A percentile compares a stretch with the other conserved stretches of the same genome.
phyloP scores from a whole-genome alignment of 2,329 filamentous ascomycete genomes.

The Sclerotinia minor region DNA sequence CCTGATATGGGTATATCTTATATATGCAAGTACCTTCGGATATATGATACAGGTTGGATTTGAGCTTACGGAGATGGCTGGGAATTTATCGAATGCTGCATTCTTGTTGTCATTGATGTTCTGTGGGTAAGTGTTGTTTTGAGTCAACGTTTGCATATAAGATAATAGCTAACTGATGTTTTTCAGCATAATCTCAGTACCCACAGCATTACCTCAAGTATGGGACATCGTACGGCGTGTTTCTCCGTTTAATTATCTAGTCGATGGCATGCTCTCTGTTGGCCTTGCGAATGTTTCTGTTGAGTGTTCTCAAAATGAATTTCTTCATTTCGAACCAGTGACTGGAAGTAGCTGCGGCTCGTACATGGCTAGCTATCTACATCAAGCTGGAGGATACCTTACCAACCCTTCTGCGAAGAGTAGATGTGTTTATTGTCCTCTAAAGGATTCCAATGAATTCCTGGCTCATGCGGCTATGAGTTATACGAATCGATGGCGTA shows the following conservation, averaged over 20 bases:
- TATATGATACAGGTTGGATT: constrained; percentile 75
- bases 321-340: constrained; percentile 46
- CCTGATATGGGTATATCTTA: constrained; percentile 70
- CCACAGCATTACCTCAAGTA: constrained; percentile 65
- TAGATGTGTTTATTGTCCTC: constrained; percentile 62
- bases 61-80: constrained; percentile 71
- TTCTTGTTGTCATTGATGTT: constrained; percentile 75
- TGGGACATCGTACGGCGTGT: constrained; percentile 85
- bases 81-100: constrained; percentile 72
- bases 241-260: constrained; percentile 80
- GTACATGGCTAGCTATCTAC: constrained; percentile 57
- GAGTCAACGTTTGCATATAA: not conserved
- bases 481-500: constrained; percentile 66
- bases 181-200: constrained; percentile 64
- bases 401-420: constrained; percentile 59
- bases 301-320: constrained; percentile 58
- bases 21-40: constrained; percentile 81
- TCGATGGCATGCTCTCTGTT: constrained; percentile 68
- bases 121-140: constrained; percentile 46
- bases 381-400: constrained; percentile 46
- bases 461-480: constrained; percentile 58
- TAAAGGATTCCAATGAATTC: constrained; percentile 58
- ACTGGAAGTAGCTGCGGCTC: constrained; percentile 57
- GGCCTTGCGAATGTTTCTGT: constrained; percentile 68
- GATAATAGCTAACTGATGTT: not conserved